Base-by-base conservation (phyloP, 2,329 filamentous ascomycete genomes). In the Xylaria sp. region DNA sequence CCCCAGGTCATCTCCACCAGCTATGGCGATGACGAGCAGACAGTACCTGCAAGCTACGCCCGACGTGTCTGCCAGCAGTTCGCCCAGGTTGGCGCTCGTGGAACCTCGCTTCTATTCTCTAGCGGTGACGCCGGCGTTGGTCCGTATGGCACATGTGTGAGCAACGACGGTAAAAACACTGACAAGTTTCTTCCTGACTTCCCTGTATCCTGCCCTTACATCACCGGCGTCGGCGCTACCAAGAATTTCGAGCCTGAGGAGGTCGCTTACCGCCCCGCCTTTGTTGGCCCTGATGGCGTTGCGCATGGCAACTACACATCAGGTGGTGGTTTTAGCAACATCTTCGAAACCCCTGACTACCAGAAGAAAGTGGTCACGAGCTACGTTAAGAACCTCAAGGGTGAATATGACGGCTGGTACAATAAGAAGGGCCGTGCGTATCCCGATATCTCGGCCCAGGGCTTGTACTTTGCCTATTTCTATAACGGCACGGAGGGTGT, bases 21-120 rank as follows among this genome's bases (percentile, higher is more conserved):
- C 15, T 90, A 89, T 74, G 86, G 83, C 15, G 87, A 89, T 72
- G 85, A 89, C 71, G 88, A 90, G 78, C 81, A 86, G 58, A 83
- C 83, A 0, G 85, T 89, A 0, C 87, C 87, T 2, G 71, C 69
- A 6, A 78, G 81, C 1, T 89, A 89, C 69, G 87, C 87, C 0
- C 75, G 79, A 63, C 82, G 83, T 20, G 86, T 88, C 3, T 89
- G 87, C 76, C 79, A 83, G 55, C 76, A 86, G 68, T 84, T 89
- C 66, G 86, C 86, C 9, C 81, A 87, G 65, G 81, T 89, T 3
- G 80, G 86, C 2, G 83, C 81, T 8, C 83, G 87, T 5, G 87
- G 87, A 10, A 84, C 84, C 1, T 83, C 85, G 0, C 74, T 89
- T 8, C 74, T 89, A 7, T 83, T 82, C 55, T 82, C 83, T 0